Base-by-base conservation (phyloP, 176 grass and related monocot species). In the Ensete ventricosum region DNA sequence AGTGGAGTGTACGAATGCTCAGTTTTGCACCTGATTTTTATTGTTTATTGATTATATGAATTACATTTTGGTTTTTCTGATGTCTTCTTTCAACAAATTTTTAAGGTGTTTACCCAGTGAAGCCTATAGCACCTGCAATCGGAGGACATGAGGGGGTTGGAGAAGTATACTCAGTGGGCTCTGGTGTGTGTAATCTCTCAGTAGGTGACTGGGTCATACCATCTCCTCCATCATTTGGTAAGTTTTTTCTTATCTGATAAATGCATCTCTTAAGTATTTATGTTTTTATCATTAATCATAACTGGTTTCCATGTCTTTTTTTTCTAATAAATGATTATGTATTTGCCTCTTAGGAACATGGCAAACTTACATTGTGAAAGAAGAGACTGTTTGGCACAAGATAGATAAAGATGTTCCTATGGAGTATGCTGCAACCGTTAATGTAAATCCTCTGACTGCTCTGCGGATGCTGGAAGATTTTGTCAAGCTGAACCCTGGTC, bases 131-230 rank as follows among this genome's bases (percentile, higher is more conserved):
- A 14, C 90, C 90, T 25, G 93, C 93, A 24, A 62, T 97, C 20
- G 93, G 79, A 13, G 93, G 93, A 1, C 93, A 97, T 79, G 93
- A 96, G 78, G 93, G 93, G 60, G 85, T 96, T 48, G 89, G 77
- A n/a, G 81, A 96, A 83, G 93, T 96, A 52, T 81, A 90, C 26
- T 54, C 87, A 29, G 22, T 97, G 14, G 93, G 90, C 9, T 78
- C 85, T 55, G 85, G 76, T 19, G 90, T 92, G 53, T 78, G 64
- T 22, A 73, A 55, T 2, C 89, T 96, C 67, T 83, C 81, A 21
- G 68, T 85, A 14, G 93, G 93, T 57, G 88, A 97, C 43, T 88
- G 87, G 89, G 93, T 97, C 66, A 92, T 92, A 73, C 90, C 93
- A 17, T 92, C 85, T 59, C 93, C 93, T 29, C 87, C 87, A 16